Evolutionary conservation across 192 early-diverging fungal species (phyloP), one percentile per base, ranked within the genome.

Genomic region (Coemansia furcata): DNA sequence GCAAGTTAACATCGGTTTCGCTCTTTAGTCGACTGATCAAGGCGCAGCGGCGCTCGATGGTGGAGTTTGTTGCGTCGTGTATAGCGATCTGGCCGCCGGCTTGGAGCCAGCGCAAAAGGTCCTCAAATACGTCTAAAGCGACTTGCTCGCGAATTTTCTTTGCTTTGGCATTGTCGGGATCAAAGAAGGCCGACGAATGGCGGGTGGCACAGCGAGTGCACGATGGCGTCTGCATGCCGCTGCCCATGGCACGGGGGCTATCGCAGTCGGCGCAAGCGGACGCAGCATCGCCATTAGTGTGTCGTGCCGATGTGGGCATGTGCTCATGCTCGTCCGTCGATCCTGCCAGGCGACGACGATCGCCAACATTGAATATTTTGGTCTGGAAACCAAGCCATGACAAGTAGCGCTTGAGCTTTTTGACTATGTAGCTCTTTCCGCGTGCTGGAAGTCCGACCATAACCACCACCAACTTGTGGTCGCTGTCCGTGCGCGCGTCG

Each of bases 41-140:
- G 62, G 87, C 54, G 49, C 83, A 74, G 71, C 96, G 87, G 69
- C 97, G 86, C 62, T 87, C 86, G 15, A 89, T 74, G 0, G 93
- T 97, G 44, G 96, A 96, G 74, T 99, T 99, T 15, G 97, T 99
- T 1, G 97, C 97, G 75, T 99, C 97, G 69, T 93, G 90, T 62
- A 93, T 90, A 59, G 92, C 96, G 30, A 97, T 92, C 60, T 94
- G 92, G 10, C 93, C 93, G 63, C 91, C 93, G 10, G 81, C 76
- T 59, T 93, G 89, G 43, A 99, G 79, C 97, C 97, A 99, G 4
- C 85, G 68, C 69, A 99, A 87, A 4, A 94, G 76, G 67, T 99
- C 95, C 33, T 97, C 95, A 60, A 99, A 79, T 6, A 92, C 93
- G 26, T 96, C 95, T 67, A 97, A 77, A 6, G 95, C 96, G 0